Percentiles rank a stretch among this genome's conserved stretches.
These are phyloP conservation scores for Tylopilus vinaceipallidus DNA, from an alignment of 768 basidiomycete species.

Conservation along the genomic window DNA sequence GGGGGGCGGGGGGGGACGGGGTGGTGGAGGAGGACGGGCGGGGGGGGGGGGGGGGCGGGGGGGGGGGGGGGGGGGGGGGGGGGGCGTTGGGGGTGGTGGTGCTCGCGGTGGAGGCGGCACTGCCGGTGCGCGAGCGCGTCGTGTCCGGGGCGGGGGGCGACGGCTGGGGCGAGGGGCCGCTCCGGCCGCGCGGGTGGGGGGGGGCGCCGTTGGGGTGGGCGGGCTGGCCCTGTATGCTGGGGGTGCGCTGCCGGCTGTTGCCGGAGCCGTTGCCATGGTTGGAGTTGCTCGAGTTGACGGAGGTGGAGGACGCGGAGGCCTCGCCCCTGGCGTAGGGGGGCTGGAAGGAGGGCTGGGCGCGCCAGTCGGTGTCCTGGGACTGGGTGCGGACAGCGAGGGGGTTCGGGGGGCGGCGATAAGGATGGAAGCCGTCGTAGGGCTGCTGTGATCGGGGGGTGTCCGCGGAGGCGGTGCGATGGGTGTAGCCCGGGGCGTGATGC, in stretches of 20 bases:
- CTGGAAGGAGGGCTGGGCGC: slow-evolving; percentile 51
- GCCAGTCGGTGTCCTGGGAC: slow-evolving; percentile 45
- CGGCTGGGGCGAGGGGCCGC: slow-evolving; percentile 31
- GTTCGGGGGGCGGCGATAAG: slow-evolving; percentile 68
- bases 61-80: too few species aligned
- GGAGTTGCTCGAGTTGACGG: slow-evolving; percentile 63
- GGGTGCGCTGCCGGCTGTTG: slow-evolving; percentile 58
- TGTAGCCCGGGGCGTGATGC: slow-evolving; percentile 34
- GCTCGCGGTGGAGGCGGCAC: too few species aligned
- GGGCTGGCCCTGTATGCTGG: slow-evolving; percentile 72
- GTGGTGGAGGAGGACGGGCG: too few species aligned
- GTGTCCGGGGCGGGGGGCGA: slow-evolving; percentile 20
- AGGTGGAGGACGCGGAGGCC: slow-evolving; percentile 76
- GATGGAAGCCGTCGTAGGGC: slow-evolving; percentile 64
- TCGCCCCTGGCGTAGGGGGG: slow-evolving; percentile 80
- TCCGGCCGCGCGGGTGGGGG: slow-evolving; percentile 35
- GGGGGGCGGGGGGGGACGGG: too few species aligned
- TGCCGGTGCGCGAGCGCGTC: slow-evolving; percentile 33
- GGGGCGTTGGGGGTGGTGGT: too few species aligned
- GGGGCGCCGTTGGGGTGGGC: slow-evolving; percentile 35
- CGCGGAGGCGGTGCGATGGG: slow-evolving; percentile 38
- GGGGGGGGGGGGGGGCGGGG: too few species aligned
- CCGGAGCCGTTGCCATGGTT: slow-evolving; percentile 25
- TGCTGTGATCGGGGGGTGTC: slow-evolving; percentile 22
- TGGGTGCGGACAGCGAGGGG: slow-evolving; percentile 29